Base-by-base conservation (phyloP, 1,284 basidiomycete species). In the Lentinula novae-zelandiae region DNA sequence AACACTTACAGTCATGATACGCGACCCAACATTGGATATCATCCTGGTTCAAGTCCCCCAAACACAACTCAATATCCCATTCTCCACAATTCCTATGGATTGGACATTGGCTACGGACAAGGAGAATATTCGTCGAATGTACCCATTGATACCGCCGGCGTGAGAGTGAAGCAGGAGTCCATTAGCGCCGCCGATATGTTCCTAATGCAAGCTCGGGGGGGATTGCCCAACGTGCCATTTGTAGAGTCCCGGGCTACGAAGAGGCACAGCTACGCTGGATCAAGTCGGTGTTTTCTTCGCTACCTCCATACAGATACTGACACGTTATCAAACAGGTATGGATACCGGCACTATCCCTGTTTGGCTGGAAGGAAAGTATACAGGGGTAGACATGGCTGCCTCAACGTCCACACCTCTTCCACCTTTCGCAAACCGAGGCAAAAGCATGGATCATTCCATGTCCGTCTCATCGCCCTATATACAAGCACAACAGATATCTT, bases 181-280 rank as follows among this genome's bases (percentile, higher is more conserved):
- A 82, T 78, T 56, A 57, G 60, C 10, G 84, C 86, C 8, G 82
- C 83, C 44, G 85, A 88, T 52, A 82, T 88, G 80, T 89, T 88
- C 70, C 66, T 76, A 27, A 77, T 80, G 62, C 85, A 87, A 70
- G 84, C 85, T 53, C 71, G 81, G 57, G 83, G 83, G 8, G 82
- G 86, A 66, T 76, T 81, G 20, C 15, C 31, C 20, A 46, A 52
- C 36, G 56, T 57, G 70, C 68, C 7, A 48, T 27, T 55, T 22
- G 13, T 44, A 22, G 58, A 53, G n/a, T 13, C 15, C 51, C 22
- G 60, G 58, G 39, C 62, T 57, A 53, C 60, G 58, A 62, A 62
- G 40, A 61, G 57, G 38, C 61, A 64, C 38, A 62, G 59, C 31
- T 63, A 63, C 33, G 34, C 34, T 13, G 62, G 62, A 13, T 22